A percentile compares a stretch with the other conserved stretches of the same genome.
Evolutionary conservation across 2,329 filamentous ascomycete species (phyloP).

Genomic region (Verticillium nubilum): DNA sequence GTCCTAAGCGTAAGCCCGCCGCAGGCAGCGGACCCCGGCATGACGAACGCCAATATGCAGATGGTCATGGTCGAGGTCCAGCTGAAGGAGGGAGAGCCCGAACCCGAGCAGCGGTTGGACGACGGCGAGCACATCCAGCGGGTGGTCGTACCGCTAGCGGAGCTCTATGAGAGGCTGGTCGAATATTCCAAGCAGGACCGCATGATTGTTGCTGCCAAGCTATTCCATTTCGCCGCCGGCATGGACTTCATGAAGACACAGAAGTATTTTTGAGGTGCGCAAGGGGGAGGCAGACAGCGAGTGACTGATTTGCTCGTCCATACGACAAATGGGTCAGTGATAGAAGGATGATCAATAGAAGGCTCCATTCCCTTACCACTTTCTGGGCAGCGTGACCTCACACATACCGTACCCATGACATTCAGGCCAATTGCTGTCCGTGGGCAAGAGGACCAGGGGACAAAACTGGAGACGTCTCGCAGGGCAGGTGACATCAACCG

Average conservation of each 20-base stretch:
- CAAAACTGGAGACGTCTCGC: too few relatives aligned
- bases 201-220: conserved; percentile 49
- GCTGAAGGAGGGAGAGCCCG: conserved; percentile 40
- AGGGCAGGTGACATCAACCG: too few relatives aligned
- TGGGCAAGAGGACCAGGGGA: too few relatives aligned
- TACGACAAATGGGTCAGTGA: too few relatives aligned
- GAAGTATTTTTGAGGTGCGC: conserved; percentile 15
- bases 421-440: too few relatives aligned
- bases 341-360: too few relatives aligned
- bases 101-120: conserved; percentile 53
- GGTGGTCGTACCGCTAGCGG: conserved; percentile 50
- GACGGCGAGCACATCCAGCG: conserved; percentile 58
- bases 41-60: conserved; percentile 57
- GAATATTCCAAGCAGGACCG: conserved; percentile 40
- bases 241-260: conserved; percentile 40
- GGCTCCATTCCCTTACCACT: too few relatives aligned
- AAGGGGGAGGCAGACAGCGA: background rate
- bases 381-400: too few relatives aligned
- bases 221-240: conserved; percentile 56
- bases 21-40: conserved; percentile 51
- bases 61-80: conserved; percentile 55
- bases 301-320: too few relatives aligned
- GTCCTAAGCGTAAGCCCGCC: conserved; percentile 42
- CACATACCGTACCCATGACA: too few relatives aligned
- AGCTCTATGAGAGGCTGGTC: conserved; percentile 49